phyloP scores from a whole-genome alignment of 345 rosid genomes.

The Lenwebbia sp. region DNA sequence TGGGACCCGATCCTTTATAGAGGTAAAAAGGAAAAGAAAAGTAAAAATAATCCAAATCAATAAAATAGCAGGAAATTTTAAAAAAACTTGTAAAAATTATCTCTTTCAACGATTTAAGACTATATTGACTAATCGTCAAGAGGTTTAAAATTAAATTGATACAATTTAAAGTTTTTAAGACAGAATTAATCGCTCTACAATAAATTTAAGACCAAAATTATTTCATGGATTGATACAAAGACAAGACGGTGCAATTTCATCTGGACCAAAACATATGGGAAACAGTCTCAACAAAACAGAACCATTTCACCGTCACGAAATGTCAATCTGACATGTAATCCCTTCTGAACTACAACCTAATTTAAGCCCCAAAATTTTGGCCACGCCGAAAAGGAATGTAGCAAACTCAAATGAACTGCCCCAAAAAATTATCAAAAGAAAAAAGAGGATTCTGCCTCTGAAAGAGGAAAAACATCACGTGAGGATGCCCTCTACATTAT shows the following conservation, averaged over 20 bases:
- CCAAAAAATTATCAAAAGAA: neutral
- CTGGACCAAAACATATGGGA: neutral
- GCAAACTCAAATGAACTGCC: neutral
- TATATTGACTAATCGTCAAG: neutral
- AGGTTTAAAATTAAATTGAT: neutral
- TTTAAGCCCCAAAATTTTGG: neutral
- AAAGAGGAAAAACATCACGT: slow-evolving; percentile 24
- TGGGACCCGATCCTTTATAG: too few species aligned
- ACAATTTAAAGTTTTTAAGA: neutral
- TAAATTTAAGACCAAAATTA: neutral
- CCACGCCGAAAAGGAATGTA: neutral
- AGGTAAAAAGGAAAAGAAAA: neutral
- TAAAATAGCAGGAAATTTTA: neutral
- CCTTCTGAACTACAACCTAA: neutral
- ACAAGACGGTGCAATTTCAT: neutral
- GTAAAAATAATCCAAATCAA: neutral
- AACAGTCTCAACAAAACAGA: neutral
- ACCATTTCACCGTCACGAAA: neutral
- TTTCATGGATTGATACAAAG: neutral
- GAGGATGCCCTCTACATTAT: slow-evolving; percentile 47
- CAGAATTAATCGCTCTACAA: neutral
- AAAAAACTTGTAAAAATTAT: neutral
- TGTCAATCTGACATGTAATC: neutral
- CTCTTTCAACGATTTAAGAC: neutral
- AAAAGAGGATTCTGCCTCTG: neutral